Evolutionary conservation across 2,329 filamentous ascomycete genomes (phyloP).

Genomic region (Metarhizium robertsii): DNA sequence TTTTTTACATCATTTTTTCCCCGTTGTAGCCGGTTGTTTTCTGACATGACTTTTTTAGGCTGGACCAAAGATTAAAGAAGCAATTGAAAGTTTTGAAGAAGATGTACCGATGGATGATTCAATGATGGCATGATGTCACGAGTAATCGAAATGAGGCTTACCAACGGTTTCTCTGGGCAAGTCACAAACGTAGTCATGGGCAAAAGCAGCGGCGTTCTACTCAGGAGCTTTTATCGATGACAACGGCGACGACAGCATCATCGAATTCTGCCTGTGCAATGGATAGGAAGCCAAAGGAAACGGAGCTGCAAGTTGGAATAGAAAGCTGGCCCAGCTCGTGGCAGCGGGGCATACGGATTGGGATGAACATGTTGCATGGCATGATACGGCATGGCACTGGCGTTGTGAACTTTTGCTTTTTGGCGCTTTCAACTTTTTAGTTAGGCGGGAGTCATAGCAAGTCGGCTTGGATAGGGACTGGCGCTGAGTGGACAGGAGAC

Average conservation of each 20-base stretch:
- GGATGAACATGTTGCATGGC: conserved; percentile 2
- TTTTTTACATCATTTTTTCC: not conserved
- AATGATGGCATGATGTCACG: conserved; percentile 44
- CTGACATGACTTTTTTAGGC: conserved; percentile 43
- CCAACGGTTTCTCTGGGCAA: not conserved
- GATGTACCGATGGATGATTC: conserved; percentile 62
- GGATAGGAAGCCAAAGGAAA: not conserved
- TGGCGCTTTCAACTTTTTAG: not conserved
- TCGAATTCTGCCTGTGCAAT: not conserved
- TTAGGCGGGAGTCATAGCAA: not conserved
- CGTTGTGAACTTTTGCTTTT: conserved; percentile 1
- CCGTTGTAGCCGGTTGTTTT: not conserved
- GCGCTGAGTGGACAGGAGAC: not conserved
- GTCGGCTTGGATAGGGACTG: conserved; percentile 2
- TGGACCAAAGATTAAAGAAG: conserved; percentile 89
- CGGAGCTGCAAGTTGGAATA: not conserved
- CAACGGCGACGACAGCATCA: not conserved
- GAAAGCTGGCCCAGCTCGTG: not conserved
- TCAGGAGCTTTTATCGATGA: not conserved
- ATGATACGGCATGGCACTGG: conserved; percentile 4
- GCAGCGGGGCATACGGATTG: not conserved
- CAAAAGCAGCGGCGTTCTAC: not conserved
- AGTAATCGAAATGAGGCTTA: conserved; percentile 12
- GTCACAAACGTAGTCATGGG: not conserved
- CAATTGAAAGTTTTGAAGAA: conserved; percentile 84